These are phyloP conservation scores for Jaenimonas drosophilae DNA, from an alignment of 208 protist species.

Conservation along the genomic window DNA sequence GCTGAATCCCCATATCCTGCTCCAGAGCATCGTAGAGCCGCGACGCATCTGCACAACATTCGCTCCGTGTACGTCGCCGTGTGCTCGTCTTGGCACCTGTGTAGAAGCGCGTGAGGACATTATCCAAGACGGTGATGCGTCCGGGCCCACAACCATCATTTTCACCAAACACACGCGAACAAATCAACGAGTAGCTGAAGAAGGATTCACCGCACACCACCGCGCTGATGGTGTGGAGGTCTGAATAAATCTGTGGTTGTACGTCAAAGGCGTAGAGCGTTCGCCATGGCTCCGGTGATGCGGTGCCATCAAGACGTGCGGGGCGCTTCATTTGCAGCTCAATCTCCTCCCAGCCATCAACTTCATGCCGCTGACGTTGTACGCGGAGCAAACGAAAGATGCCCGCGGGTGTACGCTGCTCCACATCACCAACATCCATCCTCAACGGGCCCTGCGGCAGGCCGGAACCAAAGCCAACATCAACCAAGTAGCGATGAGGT, in stretches of 20 bases:
- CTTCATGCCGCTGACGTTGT: no score
- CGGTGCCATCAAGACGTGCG: slow-evolving; percentile 10
- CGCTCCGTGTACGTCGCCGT: no score
- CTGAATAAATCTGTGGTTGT: slow-evolving; percentile 8
- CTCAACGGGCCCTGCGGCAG: slow-evolving; percentile 6
- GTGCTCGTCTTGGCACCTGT: no score
- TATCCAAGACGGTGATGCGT: not conserved
- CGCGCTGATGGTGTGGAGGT: slow-evolving; percentile 6
- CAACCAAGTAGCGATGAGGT: slow-evolving; percentile 9
- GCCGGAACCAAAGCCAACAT: slow-evolving; percentile 12
- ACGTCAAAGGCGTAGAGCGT: slow-evolving; percentile 12
- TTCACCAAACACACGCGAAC: not conserved
- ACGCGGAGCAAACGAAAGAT: slow-evolving; percentile 12
- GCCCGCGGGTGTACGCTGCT: slow-evolving; percentile 8
- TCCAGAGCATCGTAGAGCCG: no score
- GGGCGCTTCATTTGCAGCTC: no score
- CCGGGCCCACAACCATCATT: not conserved
- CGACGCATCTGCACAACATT: no score
- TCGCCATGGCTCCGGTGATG: slow-evolving; percentile 6
- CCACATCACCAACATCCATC: not conserved
- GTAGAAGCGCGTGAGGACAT: no score
- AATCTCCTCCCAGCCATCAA: slow-evolving; percentile 9
- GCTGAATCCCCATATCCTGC: no score
- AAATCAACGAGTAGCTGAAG: not conserved
- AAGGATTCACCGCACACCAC: not conserved